Evolutionary conservation across 129 eudicot genomes (phyloP).

Genomic region (Gnaphalium uliginosum): DNA sequence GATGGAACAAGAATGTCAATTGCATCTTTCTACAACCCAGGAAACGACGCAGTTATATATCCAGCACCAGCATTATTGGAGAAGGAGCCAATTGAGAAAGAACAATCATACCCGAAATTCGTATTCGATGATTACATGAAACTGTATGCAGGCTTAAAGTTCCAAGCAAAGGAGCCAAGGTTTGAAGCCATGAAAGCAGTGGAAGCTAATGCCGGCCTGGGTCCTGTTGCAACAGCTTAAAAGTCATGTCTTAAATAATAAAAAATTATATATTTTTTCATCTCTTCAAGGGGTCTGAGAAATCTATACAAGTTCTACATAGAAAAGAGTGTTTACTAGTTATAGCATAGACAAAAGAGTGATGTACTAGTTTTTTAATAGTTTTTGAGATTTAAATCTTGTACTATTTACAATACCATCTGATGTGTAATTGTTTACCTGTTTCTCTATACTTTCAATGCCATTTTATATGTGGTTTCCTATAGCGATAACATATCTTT

Average conservation of each 20-base stretch:
- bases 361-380: slow-evolving; percentile 23
- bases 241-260: slow-evolving; percentile 16
- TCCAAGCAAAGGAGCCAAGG: slow-evolving; percentile 77
- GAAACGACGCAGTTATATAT: slow-evolving; percentile 61
- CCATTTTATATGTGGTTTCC: slow-evolving; percentile 11
- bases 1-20: slow-evolving; percentile 69
- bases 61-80: slow-evolving; percentile 63
- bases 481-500: slow-evolving; percentile 13
- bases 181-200: slow-evolving; percentile 74
- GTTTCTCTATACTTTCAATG: not conserved
- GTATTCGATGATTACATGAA: slow-evolving; percentile 82
- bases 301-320: slow-evolving; percentile 30
- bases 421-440: slow-evolving; percentile 4
- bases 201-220: slow-evolving; percentile 43
- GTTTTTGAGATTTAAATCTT: slow-evolving; percentile 18
- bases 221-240: slow-evolving; percentile 47
- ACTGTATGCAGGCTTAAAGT: slow-evolving; percentile 69
- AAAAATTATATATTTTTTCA: slow-evolving; percentile 23
- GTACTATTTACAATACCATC: not conserved
- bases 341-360: slow-evolving; percentile 37
- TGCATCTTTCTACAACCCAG: slow-evolving; percentile 74
- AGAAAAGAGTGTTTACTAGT: slow-evolving; percentile 35
- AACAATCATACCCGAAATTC: slow-evolving; percentile 60
- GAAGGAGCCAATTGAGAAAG: slow-evolving; percentile 39
- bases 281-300: slow-evolving; percentile 16